Evolutionary conservation across 345 rosid genomes (phyloP).

Genomic region (Chamaenerion angustifolium): DNA sequence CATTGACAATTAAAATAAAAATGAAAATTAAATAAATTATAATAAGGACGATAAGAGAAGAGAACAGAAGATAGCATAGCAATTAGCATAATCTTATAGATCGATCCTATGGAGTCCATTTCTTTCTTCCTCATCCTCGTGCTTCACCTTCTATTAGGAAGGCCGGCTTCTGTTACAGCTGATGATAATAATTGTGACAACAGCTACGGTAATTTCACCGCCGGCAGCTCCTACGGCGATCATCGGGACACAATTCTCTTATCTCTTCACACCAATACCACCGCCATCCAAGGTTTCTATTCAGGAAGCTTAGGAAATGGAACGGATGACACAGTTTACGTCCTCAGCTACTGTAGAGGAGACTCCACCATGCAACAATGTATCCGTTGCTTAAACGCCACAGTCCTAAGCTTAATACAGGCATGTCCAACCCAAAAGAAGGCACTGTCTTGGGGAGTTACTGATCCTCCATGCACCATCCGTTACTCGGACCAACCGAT

Average conservation of each 20-base stretch:
- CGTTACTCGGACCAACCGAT: slow-evolving; percentile 22
- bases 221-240: slow-evolving; percentile 12
- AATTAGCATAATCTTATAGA: too few relatives aligned
- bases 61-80: too few relatives aligned
- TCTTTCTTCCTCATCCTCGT: too few relatives aligned
- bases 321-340: slow-evolving; percentile 8
- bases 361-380: slow-evolving; percentile 17
- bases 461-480: slow-evolving; percentile 18
- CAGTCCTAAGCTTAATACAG: slow-evolving; percentile 4
- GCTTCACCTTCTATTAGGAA: too few relatives aligned
- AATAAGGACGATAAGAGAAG: not conserved
- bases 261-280: slow-evolving; percentile 4
- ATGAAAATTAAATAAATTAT: too few relatives aligned
- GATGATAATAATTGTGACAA: too few relatives aligned
- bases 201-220: slow-evolving; percentile 6
- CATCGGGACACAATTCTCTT: slow-evolving; percentile 9
- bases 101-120: too few relatives aligned
- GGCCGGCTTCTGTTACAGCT: too few relatives aligned
- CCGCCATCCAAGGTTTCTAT: slow-evolving; percentile 3
- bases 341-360: slow-evolving; percentile 20
- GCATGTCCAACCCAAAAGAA: slow-evolving; percentile 27
- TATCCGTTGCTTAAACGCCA: slow-evolving; percentile 11
- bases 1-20: too few relatives aligned
- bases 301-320: not conserved
- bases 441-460: slow-evolving; percentile 15